Conservation (phyloP, 2,329 filamentous ascomycete genomes). For the Zymoseptoria brevis region DNA sequence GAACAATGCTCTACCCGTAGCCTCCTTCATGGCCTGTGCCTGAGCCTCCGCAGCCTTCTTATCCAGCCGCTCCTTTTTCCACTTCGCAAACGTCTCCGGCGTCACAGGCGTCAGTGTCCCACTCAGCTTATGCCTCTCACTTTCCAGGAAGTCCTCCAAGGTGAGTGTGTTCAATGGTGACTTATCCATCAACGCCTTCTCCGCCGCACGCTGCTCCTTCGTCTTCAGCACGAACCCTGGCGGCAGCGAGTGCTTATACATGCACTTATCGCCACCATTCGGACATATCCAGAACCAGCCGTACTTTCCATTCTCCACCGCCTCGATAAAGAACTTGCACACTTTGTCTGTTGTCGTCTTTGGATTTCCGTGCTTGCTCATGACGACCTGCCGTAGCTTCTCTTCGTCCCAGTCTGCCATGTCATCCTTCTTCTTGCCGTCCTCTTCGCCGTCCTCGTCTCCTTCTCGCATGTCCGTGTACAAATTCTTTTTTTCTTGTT, state of each 20-base stretch:
- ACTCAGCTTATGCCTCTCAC: slow-evolving; percentile 88
- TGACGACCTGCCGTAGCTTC: slow-evolving; percentile 79
- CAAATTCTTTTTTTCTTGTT: slow-evolving; percentile 83
- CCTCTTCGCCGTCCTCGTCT: slow-evolving; percentile 62
- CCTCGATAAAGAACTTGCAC: slow-evolving; percentile 96
- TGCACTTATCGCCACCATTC: slow-evolving; percentile 94
- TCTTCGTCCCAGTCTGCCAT: slow-evolving; percentile 98
- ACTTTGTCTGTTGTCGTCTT: slow-evolving; percentile 94
- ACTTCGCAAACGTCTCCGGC: slow-evolving; percentile 84
- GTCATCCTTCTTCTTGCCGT: slow-evolving; percentile 75
- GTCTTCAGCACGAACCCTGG: slow-evolving; percentile 96
- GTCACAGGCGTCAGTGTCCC: slow-evolving; percentile 90
- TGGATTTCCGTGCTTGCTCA: slow-evolving; percentile 96
- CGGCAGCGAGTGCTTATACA: slow-evolving; percentile 93
- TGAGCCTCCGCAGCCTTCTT: slow-evolving; percentile 96
- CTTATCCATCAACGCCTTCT: slow-evolving; percentile 94
- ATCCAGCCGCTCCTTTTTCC: slow-evolving; percentile 88
- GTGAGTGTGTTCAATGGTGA: slow-evolving; percentile 90
- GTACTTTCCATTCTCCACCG: slow-evolving; percentile 97
- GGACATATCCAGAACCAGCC: slow-evolving; percentile 99
- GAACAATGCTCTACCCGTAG: slow-evolving; percentile 88
- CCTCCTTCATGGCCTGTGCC: slow-evolving; percentile 84
- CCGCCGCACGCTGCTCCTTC: slow-evolving; percentile 88
- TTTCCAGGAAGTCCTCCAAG: slow-evolving; percentile 94
- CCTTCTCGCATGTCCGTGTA: slow-evolving; percentile 76